Evolutionary conservation across 2,329 filamentous ascomycete genomes (phyloP).

Genomic region (Monilinia fructigena): DNA sequence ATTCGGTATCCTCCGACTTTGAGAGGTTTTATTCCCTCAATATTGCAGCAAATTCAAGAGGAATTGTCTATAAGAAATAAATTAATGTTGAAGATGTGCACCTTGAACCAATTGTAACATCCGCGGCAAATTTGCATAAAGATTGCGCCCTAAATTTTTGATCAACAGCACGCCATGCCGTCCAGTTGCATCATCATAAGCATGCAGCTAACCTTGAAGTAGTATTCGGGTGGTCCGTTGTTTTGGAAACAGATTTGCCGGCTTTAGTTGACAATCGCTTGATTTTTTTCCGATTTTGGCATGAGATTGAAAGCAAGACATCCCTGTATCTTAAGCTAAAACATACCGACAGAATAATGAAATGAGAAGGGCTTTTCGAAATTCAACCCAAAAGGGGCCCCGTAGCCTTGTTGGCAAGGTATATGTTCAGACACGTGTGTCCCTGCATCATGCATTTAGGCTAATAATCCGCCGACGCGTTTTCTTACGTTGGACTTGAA

Average conservation of each 20-base stretch:
- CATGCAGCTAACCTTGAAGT: not conserved
- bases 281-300: not conserved
- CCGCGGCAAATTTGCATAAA: not conserved
- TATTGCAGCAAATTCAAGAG: not conserved
- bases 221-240: constrained; percentile 10
- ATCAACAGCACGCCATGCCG: not conserved
- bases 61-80: not conserved
- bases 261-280: not conserved
- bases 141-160: not conserved
- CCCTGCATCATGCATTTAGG: not conserved
- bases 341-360: not conserved
- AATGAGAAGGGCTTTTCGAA: not conserved
- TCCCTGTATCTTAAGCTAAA: not conserved
- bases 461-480: not conserved
- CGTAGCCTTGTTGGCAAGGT: not conserved
- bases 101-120: constrained; percentile 1
- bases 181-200: constrained; percentile 1
- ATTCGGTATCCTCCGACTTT: not conserved
- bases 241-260: not conserved
- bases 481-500: not conserved
- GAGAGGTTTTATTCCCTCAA: not conserved
- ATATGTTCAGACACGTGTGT: not conserved
- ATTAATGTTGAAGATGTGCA: not conserved
- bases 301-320: not conserved
- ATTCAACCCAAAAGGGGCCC: not conserved